Evolutionary conservation across 495 filamentous ascomycete species (phyloP), one percentile per base, ranked within the genome.

Genomic region (Tetracladium setigerum): DNA sequence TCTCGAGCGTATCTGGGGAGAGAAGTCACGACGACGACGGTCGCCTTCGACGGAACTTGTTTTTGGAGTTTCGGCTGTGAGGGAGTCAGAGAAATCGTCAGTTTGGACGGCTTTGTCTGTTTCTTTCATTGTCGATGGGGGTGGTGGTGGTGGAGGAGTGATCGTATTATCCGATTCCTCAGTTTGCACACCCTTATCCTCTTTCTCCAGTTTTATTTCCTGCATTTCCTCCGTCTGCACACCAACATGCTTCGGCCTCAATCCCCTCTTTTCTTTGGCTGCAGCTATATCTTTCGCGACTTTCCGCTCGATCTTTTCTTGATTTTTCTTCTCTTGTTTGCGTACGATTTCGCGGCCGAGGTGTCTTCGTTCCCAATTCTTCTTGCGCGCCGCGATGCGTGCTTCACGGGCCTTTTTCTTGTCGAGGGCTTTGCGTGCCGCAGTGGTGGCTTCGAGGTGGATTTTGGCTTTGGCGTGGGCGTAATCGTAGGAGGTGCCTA

Each of bases 401-500:
- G 45, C 37, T 34, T 50, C 52, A 37, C 49, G 38, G 10, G 49
- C 52, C 13, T 53, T 47, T 9, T 37, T 37, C 31, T 55, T 59
- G 12, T 55, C 52, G 1, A 24, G 16, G 2, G 13, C 19, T 31
- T 50, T 52, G 7, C 46, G 39, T 27, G 41, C 35, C 8, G 48
- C 41, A 1, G 46, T 42, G 19, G 35, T 41, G 11, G 44, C 47
- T 39, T 52, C 44, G 41, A 46, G 41, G 19, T 59, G 39, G 0
- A 34, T 15, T 12, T 45, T 38, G 11, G 24, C 48, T 61, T 89
- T 90, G 31, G 80, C 82, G 57, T 94, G 86, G 4, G 89, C 87
- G 9, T 91, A 64, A 57, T 95, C 90, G 47, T 95, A 94, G 4
- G 83, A 81, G 22, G 84, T 73, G 4, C 87, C 89, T 16, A 91